A percentile compares a stretch with the other conserved stretches of the same genome.
These are phyloP conservation scores for Rhodotorula babjevae DNA, from an alignment of 768 basidiomycete genomes.

Conservation along the genomic window DNA sequence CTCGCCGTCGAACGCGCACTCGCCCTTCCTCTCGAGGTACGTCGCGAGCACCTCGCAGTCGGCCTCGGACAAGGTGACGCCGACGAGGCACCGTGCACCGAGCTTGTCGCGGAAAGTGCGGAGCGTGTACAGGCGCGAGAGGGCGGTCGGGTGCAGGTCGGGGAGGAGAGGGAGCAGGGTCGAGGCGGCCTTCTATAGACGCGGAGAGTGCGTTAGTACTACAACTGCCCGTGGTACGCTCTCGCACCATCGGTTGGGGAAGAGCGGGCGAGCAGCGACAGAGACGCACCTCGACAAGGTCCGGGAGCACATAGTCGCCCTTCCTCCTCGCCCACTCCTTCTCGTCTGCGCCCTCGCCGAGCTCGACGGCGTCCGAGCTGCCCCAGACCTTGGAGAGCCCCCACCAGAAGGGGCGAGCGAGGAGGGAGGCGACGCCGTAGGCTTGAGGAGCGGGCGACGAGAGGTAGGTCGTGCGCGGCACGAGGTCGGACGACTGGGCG, in stretches of 20 bases:
- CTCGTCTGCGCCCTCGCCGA: constrained; percentile 29
- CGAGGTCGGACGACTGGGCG: constrained; percentile 7
- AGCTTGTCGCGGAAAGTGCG: constrained; percentile 15
- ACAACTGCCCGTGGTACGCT: no score
- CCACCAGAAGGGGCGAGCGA: constrained; percentile 35
- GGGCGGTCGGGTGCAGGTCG: constrained; percentile 21
- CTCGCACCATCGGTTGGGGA: no score
- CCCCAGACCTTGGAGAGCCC: constrained; percentile 18
- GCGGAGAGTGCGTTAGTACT: background rate
- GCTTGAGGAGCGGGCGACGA: background rate
- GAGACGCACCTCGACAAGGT: constrained; percentile 32
- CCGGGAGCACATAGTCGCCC: constrained; percentile 27
- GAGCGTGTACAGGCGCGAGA: constrained; percentile 35
- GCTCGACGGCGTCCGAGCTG: background rate
- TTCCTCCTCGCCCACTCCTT: constrained; percentile 26
- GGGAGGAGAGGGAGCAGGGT: constrained; percentile 3
- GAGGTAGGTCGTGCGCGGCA: constrained; percentile 12
- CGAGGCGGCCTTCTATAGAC: constrained; percentile 11
- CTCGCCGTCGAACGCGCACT: constrained; percentile 25
- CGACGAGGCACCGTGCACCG: constrained; percentile 9
- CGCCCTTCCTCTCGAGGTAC: constrained; percentile 13
- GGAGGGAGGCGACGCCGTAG: constrained; percentile 19
- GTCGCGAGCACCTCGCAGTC: constrained; percentile 25
- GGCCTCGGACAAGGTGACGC: constrained; percentile 12
- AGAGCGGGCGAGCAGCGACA: background rate